Base-by-base conservation (phyloP, 495 filamentous ascomycete species). In the Stereocaulon alpinum region DNA sequence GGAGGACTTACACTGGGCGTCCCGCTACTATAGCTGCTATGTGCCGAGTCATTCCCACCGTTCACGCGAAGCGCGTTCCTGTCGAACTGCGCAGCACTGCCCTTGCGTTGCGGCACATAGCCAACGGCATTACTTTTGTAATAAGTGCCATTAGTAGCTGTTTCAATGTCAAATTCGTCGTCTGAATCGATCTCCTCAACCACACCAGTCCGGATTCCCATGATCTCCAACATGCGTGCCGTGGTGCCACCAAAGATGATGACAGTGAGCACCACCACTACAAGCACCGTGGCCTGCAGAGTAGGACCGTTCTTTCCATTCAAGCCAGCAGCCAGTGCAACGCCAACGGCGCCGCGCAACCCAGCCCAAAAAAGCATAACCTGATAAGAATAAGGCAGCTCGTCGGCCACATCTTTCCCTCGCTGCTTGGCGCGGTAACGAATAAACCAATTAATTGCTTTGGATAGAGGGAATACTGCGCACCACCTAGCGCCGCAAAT, bases 281-380 rank as follows among this genome's bases (percentile, higher is more conserved):
- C 93, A 4, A 98, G 80, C 17, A 98, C 91, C 0, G 93, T 98
- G 4, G 92, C 92, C 61, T 87, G 84, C 37, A 98, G 74, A 3
- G 86, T 83, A 45, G 83, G 86, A 9, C 80, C 84, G 64, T 95
- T 93, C 27, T 79, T 77, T 37, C 89, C 93, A 0, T 72, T 79
- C 37, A 98, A 78, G 29, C 93, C 86, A 15, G 91, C 93, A n/a
- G 93, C 92, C 40, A 98, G 80, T 3, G 94, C 93, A 17, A 98
- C 93, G 61, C 93, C 93, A 66, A 98, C 93, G 41, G 93, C 93
- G 61, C 93, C 93, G 58, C 93, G 91, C 49, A 98, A 76, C 20
- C 93, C 93, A 17, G 94, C 93, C 93, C 93, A 98, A 76, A 95
- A 98, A 20, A 98, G 82, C 92, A 98, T 95, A 9, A 86, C 89